Percentiles rank a stretch among this genome's conserved stretches.
These are phyloP conservation scores for Phaeosphaeriaceae sp. DNA, from an alignment of 2,329 filamentous ascomycete genomes.

Conservation along the genomic window DNA sequence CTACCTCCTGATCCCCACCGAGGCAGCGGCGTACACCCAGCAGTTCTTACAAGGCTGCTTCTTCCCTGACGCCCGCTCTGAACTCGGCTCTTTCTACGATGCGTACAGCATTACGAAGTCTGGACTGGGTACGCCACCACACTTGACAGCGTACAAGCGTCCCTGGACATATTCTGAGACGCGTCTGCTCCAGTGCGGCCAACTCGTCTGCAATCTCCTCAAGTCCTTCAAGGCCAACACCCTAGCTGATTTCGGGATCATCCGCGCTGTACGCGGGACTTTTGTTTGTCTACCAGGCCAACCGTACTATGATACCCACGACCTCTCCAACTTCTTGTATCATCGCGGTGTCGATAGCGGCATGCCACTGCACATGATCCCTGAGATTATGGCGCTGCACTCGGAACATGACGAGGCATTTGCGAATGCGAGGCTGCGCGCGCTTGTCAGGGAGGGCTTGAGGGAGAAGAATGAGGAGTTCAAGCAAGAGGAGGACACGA, in stretches of 20 bases:
- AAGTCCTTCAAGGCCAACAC: conserved; percentile 3
- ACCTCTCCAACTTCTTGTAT: conserved; percentile 17
- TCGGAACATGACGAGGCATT: conserved; percentile 11
- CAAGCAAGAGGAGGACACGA: conserved; percentile 13
- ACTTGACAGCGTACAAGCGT: conserved; percentile 14
- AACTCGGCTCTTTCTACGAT: conserved; percentile 13
- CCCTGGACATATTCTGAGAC: conserved; percentile 15
- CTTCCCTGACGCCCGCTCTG: conserved; percentile 11
- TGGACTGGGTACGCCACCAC: not conserved
- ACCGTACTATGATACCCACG: conserved; percentile 3
- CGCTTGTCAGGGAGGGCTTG: not conserved
- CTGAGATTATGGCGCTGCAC: conserved; percentile 16
- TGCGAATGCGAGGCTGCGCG: not conserved
- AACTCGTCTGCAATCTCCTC: conserved; percentile 10
- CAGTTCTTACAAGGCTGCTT: conserved; percentile 17
- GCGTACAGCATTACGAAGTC: conserved; percentile 5
- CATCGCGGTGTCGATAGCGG: conserved; percentile 11
- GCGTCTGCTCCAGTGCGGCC: conserved; percentile 16
- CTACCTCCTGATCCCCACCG: conserved; percentile 15
- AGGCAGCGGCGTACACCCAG: conserved; percentile 24
- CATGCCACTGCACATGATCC: conserved; percentile 6
- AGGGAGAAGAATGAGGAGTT: conserved; percentile 7
- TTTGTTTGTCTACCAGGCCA: conserved; percentile 14
- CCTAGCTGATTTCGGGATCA: conserved; percentile 17
- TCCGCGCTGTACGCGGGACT: conserved; percentile 17